Base-by-base conservation (phyloP, 441 rosid genomes). In the Croton laevigatus region DNA sequence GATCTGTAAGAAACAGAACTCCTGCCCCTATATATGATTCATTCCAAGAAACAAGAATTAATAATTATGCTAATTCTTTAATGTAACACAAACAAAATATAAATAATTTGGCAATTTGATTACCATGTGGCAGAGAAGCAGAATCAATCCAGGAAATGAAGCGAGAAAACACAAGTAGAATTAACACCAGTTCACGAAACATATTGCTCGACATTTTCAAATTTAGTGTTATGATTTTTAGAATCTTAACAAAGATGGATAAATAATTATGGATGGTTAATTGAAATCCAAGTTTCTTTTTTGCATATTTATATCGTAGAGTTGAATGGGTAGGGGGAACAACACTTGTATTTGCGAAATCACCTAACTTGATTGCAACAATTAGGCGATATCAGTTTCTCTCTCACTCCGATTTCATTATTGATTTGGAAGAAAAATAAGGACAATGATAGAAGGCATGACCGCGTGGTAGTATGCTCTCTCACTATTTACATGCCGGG, bases 61-160 rank as follows among this genome's bases (percentile, higher is more conserved):
- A 11, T 1, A 20, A 4, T 1, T 1, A 37, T 34, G 17, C 14
- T 9, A 4, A 51, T 12, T 13, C 13, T 46, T 6, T 44, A 51
- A 59, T 16, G 20, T 16, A 8, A 36, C 8, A 4, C 42, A n/a
- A 13, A 49, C 7, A 5, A 8, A 20, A 36, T 3, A 20, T 34
- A 49, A 3, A 37, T 51, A 20, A 57, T 12, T 12, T 4, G 16
- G 54, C n/a, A 9, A 22, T 32, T 36, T 38, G 66, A 12, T 63
- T 54, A 71, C 74, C 27, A 32, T 69, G 53, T 38, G 73, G 40
- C 23, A 66, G 5, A 11, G 60, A 40, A 20, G 62, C 42, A 40
- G 68, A 51, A 42, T 53, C 22, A 49, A 23, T 17, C 48, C 14
- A 36, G 74, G 17, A 13, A 13, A 62, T 17, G 32, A 71, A 13